Base-by-base conservation (phyloP, 2,329 filamentous ascomycete species). In the Domatiomyces globalis region DNA sequence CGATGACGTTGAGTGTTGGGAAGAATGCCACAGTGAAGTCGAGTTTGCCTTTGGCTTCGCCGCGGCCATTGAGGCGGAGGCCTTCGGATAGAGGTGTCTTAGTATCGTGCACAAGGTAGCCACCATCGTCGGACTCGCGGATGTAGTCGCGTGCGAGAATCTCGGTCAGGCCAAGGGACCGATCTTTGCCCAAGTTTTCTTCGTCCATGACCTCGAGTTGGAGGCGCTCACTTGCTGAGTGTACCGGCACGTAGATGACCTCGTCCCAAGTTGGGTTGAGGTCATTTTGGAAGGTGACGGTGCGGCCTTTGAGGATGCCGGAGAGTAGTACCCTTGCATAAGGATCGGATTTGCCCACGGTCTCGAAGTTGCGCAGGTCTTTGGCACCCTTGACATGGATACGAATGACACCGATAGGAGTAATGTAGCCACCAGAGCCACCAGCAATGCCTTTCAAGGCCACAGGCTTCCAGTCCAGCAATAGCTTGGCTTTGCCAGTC, bases 191-290 rank as follows among this genome's bases (percentile, higher is more conserved):
- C 63, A 96, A 76, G 60, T 82, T 89, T 69, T 98, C 92, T 55
- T 92, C 81, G 62, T 98, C 92, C 90, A 98, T 95, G 58, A 96
- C 88, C 67, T 98, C 92, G 17, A 98, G 71, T 1, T 82, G 81
- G 27, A 98, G 73, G 63, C 85, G 87, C 66, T 98, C 92, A 29
- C 87, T 83, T 12, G 78, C 62, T 5, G 83, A 88, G 66, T 95
- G 90, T 52, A 98, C 78, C 1, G 94, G 90, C 0, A 98, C 77
- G 63, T 98, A 98, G 19, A 95, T 78, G 20, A 98, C 82, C 68
- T 98, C 92, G 62, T 98, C 88, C 83, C 86, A 98, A 49, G 92
- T 85, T 1, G 92, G 92, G 65, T 94, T 87, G 52, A 98, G 79
- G 56, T 95, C 94, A 69, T 95, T 98, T 65, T 87, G 83, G 73